Percentiles rank a stretch among this genome's conserved stretches.
phyloP scores from a whole-genome alignment of 345 rosid species.

The Psidium friedrichsthalianum region DNA sequence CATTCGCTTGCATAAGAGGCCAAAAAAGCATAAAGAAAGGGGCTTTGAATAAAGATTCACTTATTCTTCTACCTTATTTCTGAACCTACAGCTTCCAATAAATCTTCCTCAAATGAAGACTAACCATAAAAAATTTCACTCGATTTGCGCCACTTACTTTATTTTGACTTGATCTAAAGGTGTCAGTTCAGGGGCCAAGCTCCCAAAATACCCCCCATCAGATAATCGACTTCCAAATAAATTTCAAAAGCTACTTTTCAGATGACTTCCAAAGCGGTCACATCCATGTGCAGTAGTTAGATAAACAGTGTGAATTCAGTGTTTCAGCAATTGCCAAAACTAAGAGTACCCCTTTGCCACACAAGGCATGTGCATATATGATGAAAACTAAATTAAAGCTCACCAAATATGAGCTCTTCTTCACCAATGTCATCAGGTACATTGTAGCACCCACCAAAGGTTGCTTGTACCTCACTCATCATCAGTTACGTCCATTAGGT shows the following conservation, averaged over 20 bases:
- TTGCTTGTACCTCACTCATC: slow-evolving; percentile 65
- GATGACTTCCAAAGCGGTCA: neutral
- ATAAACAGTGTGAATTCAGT: neutral
- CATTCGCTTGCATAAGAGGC: neutral
- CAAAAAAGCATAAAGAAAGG: neutral
- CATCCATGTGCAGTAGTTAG: neutral
- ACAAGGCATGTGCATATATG: neutral
- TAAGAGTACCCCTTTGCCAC: neutral
- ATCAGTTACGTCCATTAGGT: slow-evolving; percentile 69
- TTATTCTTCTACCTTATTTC: neutral
- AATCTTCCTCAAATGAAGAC: neutral
- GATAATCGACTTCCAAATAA: neutral
- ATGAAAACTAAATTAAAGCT: slow-evolving; percentile 4
- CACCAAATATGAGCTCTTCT: slow-evolving; percentile 92
- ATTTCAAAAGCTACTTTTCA: neutral
- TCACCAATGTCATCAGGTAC: slow-evolving; percentile 91
- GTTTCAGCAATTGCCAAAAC: neutral
- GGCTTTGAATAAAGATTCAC: neutral
- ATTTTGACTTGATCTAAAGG: neutral
- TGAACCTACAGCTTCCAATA: neutral
- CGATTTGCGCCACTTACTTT: neutral
- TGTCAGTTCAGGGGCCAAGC: neutral
- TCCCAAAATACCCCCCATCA: neutral
- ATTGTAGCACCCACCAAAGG: slow-evolving; percentile 71
- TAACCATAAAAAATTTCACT: neutral